A percentile compares a stretch with the other conserved stretches of the same genome.
phyloP scores from a whole-genome alignment of 169 alveolate species.

The Eimeria falciformis region DNA sequence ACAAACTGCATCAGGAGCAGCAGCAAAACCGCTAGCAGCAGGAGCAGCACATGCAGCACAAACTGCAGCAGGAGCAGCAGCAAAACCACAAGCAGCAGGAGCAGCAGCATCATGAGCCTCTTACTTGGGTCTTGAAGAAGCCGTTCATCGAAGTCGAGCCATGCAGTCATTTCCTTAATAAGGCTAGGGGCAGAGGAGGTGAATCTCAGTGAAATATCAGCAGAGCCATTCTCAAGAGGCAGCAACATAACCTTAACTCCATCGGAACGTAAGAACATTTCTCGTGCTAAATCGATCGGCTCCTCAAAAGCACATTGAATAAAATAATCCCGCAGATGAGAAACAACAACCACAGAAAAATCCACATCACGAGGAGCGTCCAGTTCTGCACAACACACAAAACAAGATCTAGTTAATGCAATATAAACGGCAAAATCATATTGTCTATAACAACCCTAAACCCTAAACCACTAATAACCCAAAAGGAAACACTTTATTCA shows the following conservation, averaged over 20 bases:
- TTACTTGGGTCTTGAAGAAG: background rate
- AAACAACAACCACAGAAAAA: background rate
- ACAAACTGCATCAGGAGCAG: background rate
- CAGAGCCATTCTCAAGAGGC: background rate
- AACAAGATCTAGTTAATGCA: too few relatives aligned
- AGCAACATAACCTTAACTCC: constrained; percentile 1
- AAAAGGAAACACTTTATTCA: too few relatives aligned
- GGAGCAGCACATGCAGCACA: background rate
- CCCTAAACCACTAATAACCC: too few relatives aligned
- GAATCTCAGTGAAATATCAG: background rate
- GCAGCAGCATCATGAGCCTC: background rate
- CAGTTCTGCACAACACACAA: constrained; percentile 7
- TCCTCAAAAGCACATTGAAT: background rate
- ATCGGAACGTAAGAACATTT: background rate
- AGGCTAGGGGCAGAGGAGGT: background rate
- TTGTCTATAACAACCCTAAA: too few relatives aligned
- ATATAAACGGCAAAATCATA: too few relatives aligned
- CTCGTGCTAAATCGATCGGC: background rate
- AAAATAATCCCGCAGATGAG: background rate
- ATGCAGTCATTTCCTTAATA: background rate
- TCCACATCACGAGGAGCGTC: background rate
- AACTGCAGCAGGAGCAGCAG: background rate
- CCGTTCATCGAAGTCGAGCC: background rate
- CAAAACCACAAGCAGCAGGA: background rate
- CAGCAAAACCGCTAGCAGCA: background rate